A percentile compares a stretch with the other conserved stretches of the same genome.
These are phyloP conservation scores for Spathaspora boniae DNA, from an alignment of 805 yeast species.

Conservation along the genomic window DNA sequence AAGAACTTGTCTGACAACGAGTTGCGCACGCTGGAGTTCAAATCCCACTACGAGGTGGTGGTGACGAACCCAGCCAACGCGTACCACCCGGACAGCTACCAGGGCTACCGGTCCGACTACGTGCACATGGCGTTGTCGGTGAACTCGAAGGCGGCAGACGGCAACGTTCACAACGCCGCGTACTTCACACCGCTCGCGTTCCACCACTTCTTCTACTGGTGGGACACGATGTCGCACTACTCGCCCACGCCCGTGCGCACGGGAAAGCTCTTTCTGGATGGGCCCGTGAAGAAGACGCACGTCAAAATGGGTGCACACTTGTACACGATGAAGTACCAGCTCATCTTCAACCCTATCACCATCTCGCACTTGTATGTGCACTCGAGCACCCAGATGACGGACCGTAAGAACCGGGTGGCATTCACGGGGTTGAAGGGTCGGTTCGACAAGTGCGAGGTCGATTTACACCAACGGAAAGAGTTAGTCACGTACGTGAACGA, in stretches of 20 bases:
- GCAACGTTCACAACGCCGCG: slow-evolving; percentile 31
- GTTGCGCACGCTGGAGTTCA: slow-evolving; percentile 45
- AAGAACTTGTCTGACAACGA: slow-evolving; percentile 32
- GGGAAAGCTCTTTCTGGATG: slow-evolving; percentile 30
- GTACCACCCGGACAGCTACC: slow-evolving; percentile 71
- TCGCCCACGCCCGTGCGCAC: slow-evolving; percentile 34
- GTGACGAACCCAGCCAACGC: slow-evolving; percentile 57
- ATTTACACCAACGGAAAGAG: slow-evolving; percentile 38
- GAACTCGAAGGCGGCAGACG: slow-evolving; percentile 26
- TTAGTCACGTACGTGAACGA: slow-evolving; percentile 35
- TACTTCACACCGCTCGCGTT: slow-evolving; percentile 39
- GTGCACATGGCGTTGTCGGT: slow-evolving; percentile 54
- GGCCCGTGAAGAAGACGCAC: slow-evolving; percentile 18
- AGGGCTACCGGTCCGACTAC: slow-evolving; percentile 76
- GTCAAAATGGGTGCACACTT: slow-evolving; percentile 38
- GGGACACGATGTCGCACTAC: slow-evolving; percentile 32
- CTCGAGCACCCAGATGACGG: slow-evolving; percentile 18
- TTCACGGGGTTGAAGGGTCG: slow-evolving; percentile 40
- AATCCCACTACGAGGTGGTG: slow-evolving; percentile 61
- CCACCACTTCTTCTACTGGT: slow-evolving; percentile 40
- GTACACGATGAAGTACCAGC: slow-evolving; percentile 39
- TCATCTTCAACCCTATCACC: slow-evolving; percentile 37
- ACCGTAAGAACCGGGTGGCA: slow-evolving; percentile 21
- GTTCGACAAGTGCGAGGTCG: slow-evolving; percentile 30
- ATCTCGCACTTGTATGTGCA: slow-evolving; percentile 37